These are phyloP conservation scores for Claviceps africana DNA, from an alignment of 2,329 filamentous ascomycete species.

Conservation along the genomic window DNA sequence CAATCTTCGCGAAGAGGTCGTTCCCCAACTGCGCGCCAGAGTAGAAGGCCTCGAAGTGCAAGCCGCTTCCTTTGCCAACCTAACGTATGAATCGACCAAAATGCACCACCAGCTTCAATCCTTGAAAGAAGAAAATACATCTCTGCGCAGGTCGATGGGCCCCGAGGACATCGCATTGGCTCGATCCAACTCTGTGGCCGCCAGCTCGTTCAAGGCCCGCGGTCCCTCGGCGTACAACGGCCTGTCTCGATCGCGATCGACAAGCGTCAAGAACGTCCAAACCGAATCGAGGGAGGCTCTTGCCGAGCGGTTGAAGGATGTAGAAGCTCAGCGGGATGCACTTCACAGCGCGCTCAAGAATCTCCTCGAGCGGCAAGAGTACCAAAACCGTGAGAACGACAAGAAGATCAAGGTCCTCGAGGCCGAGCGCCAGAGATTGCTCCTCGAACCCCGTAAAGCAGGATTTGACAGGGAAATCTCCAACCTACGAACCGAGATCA, in stretches of 20 bases:
- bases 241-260: constrained; percentile 51
- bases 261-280: constrained; percentile 35
- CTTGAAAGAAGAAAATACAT: constrained; percentile 54
- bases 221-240: constrained; percentile 22
- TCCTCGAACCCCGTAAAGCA: constrained; percentile 53
- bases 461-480: constrained; percentile 77
- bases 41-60: constrained; percentile 68
- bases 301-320: constrained; percentile 73
- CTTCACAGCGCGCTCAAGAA: constrained; percentile 77
- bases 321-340: constrained; percentile 86
- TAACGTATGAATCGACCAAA: constrained; percentile 67
- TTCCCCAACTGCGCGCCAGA: constrained; percentile 62
- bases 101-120: constrained; percentile 75
- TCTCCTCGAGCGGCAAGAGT: constrained; percentile 71
- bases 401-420: constrained; percentile 70
- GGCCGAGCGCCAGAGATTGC: constrained; percentile 59
- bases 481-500: constrained; percentile 70
- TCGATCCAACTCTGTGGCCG: constrained; percentile 54
- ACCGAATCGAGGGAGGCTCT: constrained; percentile 53
- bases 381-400: constrained; percentile 68
- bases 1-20: constrained; percentile 76
- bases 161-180: constrained; percentile 26
- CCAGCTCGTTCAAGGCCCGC: constrained; percentile 30
- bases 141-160: constrained; percentile 29
- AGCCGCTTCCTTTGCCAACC: constrained; percentile 55